Percentiles rank a stretch among this genome's conserved stretches.
phyloP scores from a whole-genome alignment of 2,329 filamentous ascomycete species.

The Aureobasidium musti region DNA sequence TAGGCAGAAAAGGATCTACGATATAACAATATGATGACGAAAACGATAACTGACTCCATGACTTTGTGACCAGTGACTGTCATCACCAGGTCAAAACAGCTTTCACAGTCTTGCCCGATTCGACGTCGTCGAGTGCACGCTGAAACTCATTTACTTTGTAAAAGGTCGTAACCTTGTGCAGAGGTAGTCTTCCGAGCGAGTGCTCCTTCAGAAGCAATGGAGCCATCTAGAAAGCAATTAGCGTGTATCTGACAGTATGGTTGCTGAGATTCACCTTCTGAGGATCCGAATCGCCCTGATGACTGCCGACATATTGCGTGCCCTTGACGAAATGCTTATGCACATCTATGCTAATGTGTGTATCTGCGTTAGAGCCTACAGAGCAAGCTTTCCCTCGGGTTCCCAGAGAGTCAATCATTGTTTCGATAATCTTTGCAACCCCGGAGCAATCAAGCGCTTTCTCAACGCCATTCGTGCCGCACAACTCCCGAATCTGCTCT shows the following conservation, averaged over 20 bases:
- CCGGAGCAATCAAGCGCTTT: slow-evolving; percentile 20
- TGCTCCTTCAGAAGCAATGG: background rate
- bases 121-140: background rate
- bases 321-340: background rate
- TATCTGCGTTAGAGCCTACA: background rate
- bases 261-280: background rate
- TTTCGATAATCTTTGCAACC: slow-evolving; percentile 4
- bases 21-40: too few species aligned
- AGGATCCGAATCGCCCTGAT: slow-evolving; percentile 9
- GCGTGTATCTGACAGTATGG: background rate
- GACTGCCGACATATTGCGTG: slow-evolving; percentile 4
- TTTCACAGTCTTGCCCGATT: slow-evolving; percentile 17
- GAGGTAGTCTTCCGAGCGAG: background rate
- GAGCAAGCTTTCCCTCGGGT: slow-evolving; percentile 9
- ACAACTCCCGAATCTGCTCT: background rate
- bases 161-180: background rate
- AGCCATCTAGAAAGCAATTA: background rate
- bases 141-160: background rate
- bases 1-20: too few species aligned
- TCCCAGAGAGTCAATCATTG: slow-evolving; percentile 11
- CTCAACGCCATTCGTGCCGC: background rate
- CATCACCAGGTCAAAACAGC: background rate
- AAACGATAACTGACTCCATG: too few species aligned
- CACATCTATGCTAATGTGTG: background rate
- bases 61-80: too few species aligned